phyloP scores from a whole-genome alignment of 2,329 filamentous ascomycete genomes.

The Metarhizium anisopliae region DNA sequence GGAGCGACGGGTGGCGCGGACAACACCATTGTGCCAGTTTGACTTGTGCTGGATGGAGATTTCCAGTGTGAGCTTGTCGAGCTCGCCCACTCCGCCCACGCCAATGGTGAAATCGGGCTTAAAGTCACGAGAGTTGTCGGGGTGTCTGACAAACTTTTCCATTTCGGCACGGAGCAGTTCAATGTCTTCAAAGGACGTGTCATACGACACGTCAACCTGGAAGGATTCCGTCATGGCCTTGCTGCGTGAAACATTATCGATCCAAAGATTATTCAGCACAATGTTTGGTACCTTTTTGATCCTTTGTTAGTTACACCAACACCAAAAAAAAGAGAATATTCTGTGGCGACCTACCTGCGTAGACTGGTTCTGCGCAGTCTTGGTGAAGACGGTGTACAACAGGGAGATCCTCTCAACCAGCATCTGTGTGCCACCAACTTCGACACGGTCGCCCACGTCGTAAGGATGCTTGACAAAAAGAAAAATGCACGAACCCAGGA shows the following conservation, averaged over 20 bases:
- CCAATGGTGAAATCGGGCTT: slow-evolving; percentile 73
- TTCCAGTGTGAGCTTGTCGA: slow-evolving; percentile 79
- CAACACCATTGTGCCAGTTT: slow-evolving; percentile 80
- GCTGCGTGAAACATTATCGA: slow-evolving; percentile 87
- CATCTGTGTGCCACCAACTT: slow-evolving; percentile 62
- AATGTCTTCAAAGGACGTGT: slow-evolving; percentile 82
- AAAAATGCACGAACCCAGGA: slow-evolving; percentile 97
- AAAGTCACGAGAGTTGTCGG: slow-evolving; percentile 88
- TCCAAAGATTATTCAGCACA: slow-evolving; percentile 82
- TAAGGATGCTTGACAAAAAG: slow-evolving; percentile 97
- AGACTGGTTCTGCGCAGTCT: slow-evolving; percentile 71
- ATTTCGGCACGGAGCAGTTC: slow-evolving; percentile 79
- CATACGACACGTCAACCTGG: slow-evolving; percentile 71
- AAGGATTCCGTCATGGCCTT: slow-evolving; percentile 86
- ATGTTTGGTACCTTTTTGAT: slow-evolving; percentile 79
- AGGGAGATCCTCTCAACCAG: slow-evolving; percentile 91
- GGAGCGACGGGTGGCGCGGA: slow-evolving; percentile 72
- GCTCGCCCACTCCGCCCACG: slow-evolving; percentile 68
- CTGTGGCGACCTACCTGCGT: slow-evolving; percentile 36
- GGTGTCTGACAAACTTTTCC: slow-evolving; percentile 70
- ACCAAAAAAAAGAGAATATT: not conserved
- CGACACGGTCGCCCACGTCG: slow-evolving; percentile 90
- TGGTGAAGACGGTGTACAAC: slow-evolving; percentile 84
- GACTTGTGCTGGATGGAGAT: slow-evolving; percentile 87
- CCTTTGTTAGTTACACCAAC: not conserved